Conservation (phyloP, 2,329 filamentous ascomycete species). For the Aspergillus fijiensis region DNA sequence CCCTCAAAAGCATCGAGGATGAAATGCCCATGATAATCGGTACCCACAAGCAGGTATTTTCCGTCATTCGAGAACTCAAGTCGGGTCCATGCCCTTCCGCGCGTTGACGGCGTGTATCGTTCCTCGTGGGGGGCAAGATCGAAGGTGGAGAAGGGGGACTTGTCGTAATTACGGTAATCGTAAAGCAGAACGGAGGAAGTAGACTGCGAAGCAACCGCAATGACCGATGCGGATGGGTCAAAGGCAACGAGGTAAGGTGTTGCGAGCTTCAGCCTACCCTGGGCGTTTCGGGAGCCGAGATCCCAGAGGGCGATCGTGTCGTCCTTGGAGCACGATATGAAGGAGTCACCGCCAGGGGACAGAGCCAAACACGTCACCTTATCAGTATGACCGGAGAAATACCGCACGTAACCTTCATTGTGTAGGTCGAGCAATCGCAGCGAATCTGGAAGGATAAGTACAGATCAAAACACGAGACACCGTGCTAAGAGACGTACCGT, state of each 20-base stretch:
- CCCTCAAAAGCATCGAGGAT: constrained; percentile 92
- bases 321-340: constrained; percentile 87
- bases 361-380: constrained; percentile 80
- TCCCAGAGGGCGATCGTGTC: constrained; percentile 93
- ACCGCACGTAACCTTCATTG: constrained; percentile 94
- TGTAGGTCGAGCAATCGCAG: constrained; percentile 81
- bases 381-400: constrained; percentile 87
- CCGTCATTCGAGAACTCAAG: constrained; percentile 97
- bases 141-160: constrained; percentile 82
- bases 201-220: constrained; percentile 80
- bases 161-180: constrained; percentile 90
- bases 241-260: constrained; percentile 82
- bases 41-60: constrained; percentile 79
- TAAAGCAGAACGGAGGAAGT: constrained; percentile 83
- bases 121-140: constrained; percentile 67
- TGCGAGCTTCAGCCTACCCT: constrained; percentile 76
- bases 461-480: background rate
- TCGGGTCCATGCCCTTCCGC: constrained; percentile 69
- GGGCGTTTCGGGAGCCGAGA: constrained; percentile 73
- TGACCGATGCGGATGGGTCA: constrained; percentile 88
- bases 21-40: constrained; percentile 81
- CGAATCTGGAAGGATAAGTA: constrained; percentile 55
- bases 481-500: constrained; percentile 55
- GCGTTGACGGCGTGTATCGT: constrained; percentile 50
- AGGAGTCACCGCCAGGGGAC: constrained; percentile 83